Percentiles rank a stretch among this genome's conserved stretches.
Conservation (phyloP, 495 filamentous ascomycete genomes). For the Daldinia vernicosa region DNA sequence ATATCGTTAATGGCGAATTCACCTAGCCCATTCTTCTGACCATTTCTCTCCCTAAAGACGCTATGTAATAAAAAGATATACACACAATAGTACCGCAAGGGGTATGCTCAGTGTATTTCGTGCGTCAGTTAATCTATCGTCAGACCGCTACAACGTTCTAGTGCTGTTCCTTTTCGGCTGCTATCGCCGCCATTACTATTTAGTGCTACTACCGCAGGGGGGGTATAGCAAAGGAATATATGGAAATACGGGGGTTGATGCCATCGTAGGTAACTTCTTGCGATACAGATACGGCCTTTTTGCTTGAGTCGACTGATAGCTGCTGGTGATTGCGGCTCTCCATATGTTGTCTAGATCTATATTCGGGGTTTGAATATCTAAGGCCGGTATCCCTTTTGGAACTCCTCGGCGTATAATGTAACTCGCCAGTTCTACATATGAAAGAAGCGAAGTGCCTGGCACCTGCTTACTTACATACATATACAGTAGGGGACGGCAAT, state of each 20-base stretch:
- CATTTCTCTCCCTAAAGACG: not conserved
- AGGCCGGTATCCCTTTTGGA: constrained; percentile 21
- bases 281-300: constrained; percentile 18
- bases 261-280: constrained; percentile 43
- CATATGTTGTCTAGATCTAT: constrained; percentile 9
- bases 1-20: not conserved
- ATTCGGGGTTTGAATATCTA: constrained; percentile 41
- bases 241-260: constrained; percentile 29
- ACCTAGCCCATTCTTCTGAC: not conserved
- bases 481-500: constrained; percentile 33
- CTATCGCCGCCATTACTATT: constrained; percentile 18
- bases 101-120: constrained; percentile 25
- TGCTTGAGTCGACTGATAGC: not conserved
- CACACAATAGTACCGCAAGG: constrained; percentile 5
- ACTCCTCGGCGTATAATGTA: constrained; percentile 24
- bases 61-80: constrained; percentile 25
- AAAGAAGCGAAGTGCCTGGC: constrained; percentile 31
- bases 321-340: constrained; percentile 12
- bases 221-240: constrained; percentile 7
- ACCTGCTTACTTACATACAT: constrained; percentile 20
- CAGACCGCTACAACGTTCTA: constrained; percentile 36
- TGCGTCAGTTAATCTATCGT: constrained; percentile 40
- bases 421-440: constrained; percentile 1
- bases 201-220: constrained; percentile 20
- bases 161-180: constrained; percentile 10